Evolutionary conservation across 768 basidiomycete species (phyloP).

Genomic region (Podaxis carcinomalis): DNA sequence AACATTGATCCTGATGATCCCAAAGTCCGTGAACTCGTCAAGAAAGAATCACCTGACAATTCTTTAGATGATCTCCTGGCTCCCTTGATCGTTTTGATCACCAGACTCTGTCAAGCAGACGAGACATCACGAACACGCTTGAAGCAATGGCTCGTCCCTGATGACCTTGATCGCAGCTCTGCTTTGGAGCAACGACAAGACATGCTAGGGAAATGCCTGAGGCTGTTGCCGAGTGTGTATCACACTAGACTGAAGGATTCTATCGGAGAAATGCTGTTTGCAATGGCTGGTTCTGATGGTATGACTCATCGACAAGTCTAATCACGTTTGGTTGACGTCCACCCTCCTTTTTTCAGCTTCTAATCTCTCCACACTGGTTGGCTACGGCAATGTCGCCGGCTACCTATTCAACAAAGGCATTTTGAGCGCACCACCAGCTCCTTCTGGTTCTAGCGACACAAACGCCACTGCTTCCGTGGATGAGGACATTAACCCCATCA

Average conservation of each 20-base stretch:
- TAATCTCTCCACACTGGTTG: slow-evolving; percentile 71
- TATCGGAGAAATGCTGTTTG: slow-evolving; percentile 84
- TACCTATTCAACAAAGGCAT: slow-evolving; percentile 92
- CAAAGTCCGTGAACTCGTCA: slow-evolving; percentile 48
- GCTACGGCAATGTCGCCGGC: slow-evolving; percentile 95
- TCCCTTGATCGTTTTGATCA: slow-evolving; percentile 73
- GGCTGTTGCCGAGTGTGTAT: slow-evolving; percentile 72
- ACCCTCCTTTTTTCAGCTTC: slow-evolving; percentile 38
- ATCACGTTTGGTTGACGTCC: neutral
- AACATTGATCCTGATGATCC: slow-evolving; percentile 59
- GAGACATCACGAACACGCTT: slow-evolving; percentile 51
- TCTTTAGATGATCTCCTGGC: slow-evolving; percentile 74
- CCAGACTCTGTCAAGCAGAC: slow-evolving; percentile 64
- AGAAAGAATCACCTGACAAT: slow-evolving; percentile 44
- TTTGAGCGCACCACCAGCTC: slow-evolving; percentile 50
- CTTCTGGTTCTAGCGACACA: slow-evolving; percentile 23
- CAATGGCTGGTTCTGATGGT: slow-evolving; percentile 75
- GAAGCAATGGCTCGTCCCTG: slow-evolving; percentile 69
- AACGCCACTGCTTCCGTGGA: slow-evolving; percentile 30
- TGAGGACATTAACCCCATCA: slow-evolving; percentile 75
- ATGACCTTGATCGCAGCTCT: slow-evolving; percentile 72
- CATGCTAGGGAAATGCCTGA: slow-evolving; percentile 73
- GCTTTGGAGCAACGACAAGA: slow-evolving; percentile 73
- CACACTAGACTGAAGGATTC: slow-evolving; percentile 69
- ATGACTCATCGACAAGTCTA: slow-evolving; percentile 12